Percentiles rank a stretch among this genome's conserved stretches.
Conservation (phyloP, 2,329 filamentous ascomycete species). For the Sarocladium brachiariae region DNA sequence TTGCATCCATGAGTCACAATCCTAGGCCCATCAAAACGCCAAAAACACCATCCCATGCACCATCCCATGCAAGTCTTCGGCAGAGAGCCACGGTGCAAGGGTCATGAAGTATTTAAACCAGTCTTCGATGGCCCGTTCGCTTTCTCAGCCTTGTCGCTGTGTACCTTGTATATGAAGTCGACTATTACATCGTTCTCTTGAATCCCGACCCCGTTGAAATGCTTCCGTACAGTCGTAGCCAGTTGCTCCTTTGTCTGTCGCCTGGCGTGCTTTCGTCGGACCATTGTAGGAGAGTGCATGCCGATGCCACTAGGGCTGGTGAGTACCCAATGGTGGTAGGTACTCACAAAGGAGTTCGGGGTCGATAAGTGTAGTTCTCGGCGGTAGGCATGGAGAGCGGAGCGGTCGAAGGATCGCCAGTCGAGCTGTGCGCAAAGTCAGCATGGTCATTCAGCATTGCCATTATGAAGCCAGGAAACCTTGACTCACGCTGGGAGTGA, state of each 20-base stretch:
- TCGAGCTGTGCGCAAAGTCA: slow-evolving; percentile 37
- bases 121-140: slow-evolving; percentile 19
- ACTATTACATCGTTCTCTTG: slow-evolving; percentile 80
- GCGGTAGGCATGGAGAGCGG: slow-evolving; percentile 67
- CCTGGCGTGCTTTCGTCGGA: slow-evolving; percentile 50
- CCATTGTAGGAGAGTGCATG: slow-evolving; percentile 69
- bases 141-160: slow-evolving; percentile 24
- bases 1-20: not conserved
- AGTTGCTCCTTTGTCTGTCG: slow-evolving; percentile 67
- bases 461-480: not conserved
- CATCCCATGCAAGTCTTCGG: no score
- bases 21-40: slow-evolving; percentile 10
- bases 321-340: slow-evolving; percentile 56
- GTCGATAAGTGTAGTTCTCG: slow-evolving; percentile 65
- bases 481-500: slow-evolving; percentile 27
- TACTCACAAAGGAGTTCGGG: slow-evolving; percentile 61
- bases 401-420: slow-evolving; percentile 62
- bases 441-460: not conserved
- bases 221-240: slow-evolving; percentile 66
- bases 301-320: slow-evolving; percentile 59
- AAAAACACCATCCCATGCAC: slow-evolving; percentile 11
- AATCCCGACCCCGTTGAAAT: slow-evolving; percentile 74
- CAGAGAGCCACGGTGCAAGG: not conserved
- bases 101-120: slow-evolving; percentile 10
- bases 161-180: slow-evolving; percentile 66